These are phyloP conservation scores for Didymella keratinophila DNA, from an alignment of 2,329 filamentous ascomycete species.

Conservation along the genomic window DNA sequence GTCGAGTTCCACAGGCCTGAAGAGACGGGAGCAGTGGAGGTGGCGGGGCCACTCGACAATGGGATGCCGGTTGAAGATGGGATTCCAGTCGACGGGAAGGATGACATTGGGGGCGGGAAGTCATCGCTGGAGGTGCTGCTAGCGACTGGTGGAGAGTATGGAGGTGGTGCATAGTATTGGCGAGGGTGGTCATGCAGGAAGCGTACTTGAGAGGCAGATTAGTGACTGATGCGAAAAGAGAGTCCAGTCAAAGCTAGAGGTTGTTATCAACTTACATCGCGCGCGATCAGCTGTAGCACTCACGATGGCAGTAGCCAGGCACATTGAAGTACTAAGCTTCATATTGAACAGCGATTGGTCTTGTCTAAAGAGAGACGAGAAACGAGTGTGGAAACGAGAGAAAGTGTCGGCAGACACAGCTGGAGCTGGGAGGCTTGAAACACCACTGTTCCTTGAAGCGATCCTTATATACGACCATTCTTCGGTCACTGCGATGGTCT, in stretches of 20 bases:
- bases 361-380: not conserved
- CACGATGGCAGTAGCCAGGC: slow-evolving; percentile 21
- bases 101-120: slow-evolving; percentile 12
- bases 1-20: slow-evolving; percentile 18
- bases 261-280: slow-evolving; percentile 24
- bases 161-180: slow-evolving; percentile 28
- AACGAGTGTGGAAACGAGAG: slow-evolving; percentile 26
- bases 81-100: slow-evolving; percentile 5
- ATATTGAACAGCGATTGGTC: slow-evolving; percentile 21
- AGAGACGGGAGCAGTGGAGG: slow-evolving; percentile 2
- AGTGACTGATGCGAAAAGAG: not conserved
- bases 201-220: slow-evolving; percentile 17
- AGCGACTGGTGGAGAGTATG: slow-evolving; percentile 22
- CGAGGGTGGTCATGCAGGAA: slow-evolving; percentile 30
- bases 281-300: slow-evolving; percentile 25
- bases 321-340: slow-evolving; percentile 30
- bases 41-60: slow-evolving; percentile 10
- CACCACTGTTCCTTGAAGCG: not conserved
- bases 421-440: slow-evolving; percentile 14
- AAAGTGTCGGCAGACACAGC: slow-evolving; percentile 21
- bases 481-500: not conserved
- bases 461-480: slow-evolving; percentile 27
- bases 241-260: not conserved
- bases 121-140: slow-evolving; percentile 15
- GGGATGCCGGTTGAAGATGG: slow-evolving; percentile 2